Evolutionary conservation across 768 basidiomycete genomes (phyloP), one percentile per base, ranked within the genome.

Genomic region (Lepiota brunneoincarnata): DNA sequence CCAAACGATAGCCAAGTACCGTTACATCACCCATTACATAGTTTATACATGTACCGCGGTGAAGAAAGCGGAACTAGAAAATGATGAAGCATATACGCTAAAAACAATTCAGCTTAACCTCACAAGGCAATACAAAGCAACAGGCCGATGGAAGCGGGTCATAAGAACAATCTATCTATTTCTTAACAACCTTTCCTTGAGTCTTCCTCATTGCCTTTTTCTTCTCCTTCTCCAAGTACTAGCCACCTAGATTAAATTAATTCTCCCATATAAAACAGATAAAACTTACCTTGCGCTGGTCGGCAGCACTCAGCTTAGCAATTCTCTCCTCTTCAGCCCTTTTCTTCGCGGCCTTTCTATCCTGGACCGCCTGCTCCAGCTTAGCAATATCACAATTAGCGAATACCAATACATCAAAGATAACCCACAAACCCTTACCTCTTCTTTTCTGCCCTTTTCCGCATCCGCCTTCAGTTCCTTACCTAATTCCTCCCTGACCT

Each of bases 271-370:
- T 31, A 6, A 31, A 31, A 28, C n/a, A 31, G 11, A 31, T 10
- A 31, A 31, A 10, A 58, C 64, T 44, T 48, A 85, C 89, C 83
- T 93, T 93, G 75, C 86, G 83, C 73, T 93, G 91, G 61, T 93
- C 90, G 17, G 83, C 78, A 26, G 90, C 77, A 62, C 86, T 87
- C 51, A 93, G 78, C 63, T 82, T 84, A 31, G 87, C 74, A 38
- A 91, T 67, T 59, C 81, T 77, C 56, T 90, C 91, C 59, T 91
- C 79, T 66, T 90, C 88, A 2, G 81, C 83, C 65, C 77, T 82
- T 58, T 82, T 82, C 69, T 89, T 91, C 31, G 83, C 87, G 5
- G 82, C 80, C 51, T 82, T 81, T 68, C 84, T 89, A 51, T 82
- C 83, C 57, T 90, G 87, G 50, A 75, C 80, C 11, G 75, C 78